Evolutionary conservation across 345 rosid species (phyloP).

Genomic region (Psidium guajava): DNA sequence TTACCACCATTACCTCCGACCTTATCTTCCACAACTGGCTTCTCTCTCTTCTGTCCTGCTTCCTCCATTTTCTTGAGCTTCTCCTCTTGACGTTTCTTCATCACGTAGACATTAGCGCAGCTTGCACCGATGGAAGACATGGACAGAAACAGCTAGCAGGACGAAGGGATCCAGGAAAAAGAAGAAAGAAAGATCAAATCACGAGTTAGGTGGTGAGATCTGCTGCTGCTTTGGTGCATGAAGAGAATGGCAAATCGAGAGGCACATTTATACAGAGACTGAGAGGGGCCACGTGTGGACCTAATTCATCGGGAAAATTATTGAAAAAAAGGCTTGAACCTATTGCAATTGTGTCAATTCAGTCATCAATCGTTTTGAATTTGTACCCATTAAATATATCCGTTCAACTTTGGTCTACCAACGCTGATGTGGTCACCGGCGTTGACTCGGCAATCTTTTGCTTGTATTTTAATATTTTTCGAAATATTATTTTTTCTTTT

Average conservation of each 20-base stretch:
- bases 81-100: conserved; percentile 21
- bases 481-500: too few species aligned
- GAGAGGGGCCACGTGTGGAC: neutral
- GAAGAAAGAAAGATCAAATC: neutral
- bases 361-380: too few species aligned
- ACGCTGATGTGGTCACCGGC: too few species aligned
- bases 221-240: neutral
- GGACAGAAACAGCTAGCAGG: neutral
- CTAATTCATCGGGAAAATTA: neutral
- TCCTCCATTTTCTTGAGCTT: conserved; percentile 10
- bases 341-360: too few species aligned
- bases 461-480: too few species aligned
- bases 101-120: conserved; percentile 19
- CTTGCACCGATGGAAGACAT: conserved; percentile 26
- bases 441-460: too few species aligned
- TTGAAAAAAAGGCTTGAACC: too few species aligned
- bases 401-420: too few species aligned
- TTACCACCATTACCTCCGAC: neutral
- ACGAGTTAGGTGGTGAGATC: neutral
- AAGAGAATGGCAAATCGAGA: neutral
- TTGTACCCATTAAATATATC: too few species aligned
- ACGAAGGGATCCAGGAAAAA: neutral
- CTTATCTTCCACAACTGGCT: neutral
- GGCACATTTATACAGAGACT: neutral
- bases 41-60: neutral